Conservation (phyloP, 371 early-diverging fungal genomes). For the Actinomortierella wolfii region DNA sequence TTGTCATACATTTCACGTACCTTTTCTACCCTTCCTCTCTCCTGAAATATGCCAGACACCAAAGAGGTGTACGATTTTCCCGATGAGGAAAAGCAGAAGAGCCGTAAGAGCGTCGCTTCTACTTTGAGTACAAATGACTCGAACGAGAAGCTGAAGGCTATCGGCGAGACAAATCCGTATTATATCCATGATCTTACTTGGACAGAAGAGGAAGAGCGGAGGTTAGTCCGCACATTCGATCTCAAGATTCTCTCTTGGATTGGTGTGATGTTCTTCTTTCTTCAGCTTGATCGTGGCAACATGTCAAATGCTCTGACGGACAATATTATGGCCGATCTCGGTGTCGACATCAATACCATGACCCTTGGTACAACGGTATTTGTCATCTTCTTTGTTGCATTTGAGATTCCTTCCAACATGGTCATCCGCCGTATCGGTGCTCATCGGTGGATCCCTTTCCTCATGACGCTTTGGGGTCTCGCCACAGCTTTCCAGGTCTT, state of each 20-base stretch:
- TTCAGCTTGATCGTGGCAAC: conserved; percentile 47
- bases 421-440: conserved; percentile 59
- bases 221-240: conserved; percentile 12
- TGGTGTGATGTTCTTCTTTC: conserved; percentile 32
- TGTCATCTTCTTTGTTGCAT: conserved; percentile 43
- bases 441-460: conserved; percentile 60
- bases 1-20: no score
- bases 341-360: conserved; percentile 44
- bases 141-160: background rate
- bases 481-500: conserved; percentile 55
- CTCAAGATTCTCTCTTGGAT: conserved; percentile 3
- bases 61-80: no score
- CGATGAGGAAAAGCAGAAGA: no score
- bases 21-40: no score
- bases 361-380: conserved; percentile 49
- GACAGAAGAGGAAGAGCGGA: conserved; percentile 14
- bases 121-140: no score
- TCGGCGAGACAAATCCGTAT: background rate
- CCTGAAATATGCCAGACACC: no score
- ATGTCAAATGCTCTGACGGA: conserved; percentile 52
- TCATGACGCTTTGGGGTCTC: conserved; percentile 67
- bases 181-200: conserved; percentile 10
- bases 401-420: conserved; percentile 53
- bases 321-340: conserved; percentile 48
- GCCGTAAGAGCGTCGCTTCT: no score